Base-by-base conservation (phyloP, 441 rosid species). In the Pelargonium citronellum region DNA sequence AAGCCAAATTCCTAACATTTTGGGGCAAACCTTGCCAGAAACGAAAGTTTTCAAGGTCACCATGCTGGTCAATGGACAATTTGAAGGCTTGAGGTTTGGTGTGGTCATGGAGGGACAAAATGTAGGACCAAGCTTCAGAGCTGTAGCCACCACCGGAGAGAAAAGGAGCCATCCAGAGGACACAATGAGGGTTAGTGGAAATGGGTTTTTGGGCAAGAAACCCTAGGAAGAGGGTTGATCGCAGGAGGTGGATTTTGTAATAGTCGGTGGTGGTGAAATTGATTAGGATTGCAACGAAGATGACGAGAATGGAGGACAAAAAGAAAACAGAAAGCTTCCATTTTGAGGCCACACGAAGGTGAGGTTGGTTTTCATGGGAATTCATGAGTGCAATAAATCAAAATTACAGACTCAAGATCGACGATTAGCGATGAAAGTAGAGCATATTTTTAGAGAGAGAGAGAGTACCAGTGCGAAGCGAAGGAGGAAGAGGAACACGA, bases 71-170 rank as follows among this genome's bases (percentile, higher is more conserved):
- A 34, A 92, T 83, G 11, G 85, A 78, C 79, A 92, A 76, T 73
- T 76, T 84, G 66, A 89, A 87, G 3, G 58, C 75, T 4, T 84
- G 80, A 77, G 67, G 73, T 69, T 72, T 77, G 65, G 75, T 71
- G 41, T 78, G 72, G 43, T 82, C 74, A 44, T 27, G 69, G 43
- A 92, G 86, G 10, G 94, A 85, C 78, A 85, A 68, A 70, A 90
- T 76, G 75, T 91, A 89, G 44, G 94, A 89, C 92, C 92, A 91
- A 43, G 95, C 86, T 75, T 92, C 97, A 58, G 96, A 92, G 82
- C 92, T 86, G 78, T 92, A 92, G 71, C 96, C 95, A 70, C 98
- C 98, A 61, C 96, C 90, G 0, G 98, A 90, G 69, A 92, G 92
- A 71, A 92, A 89, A 1, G 93, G 92, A 62, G 92, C 95, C 95